A percentile compares a stretch with the other conserved stretches of the same genome.
phyloP scores from a whole-genome alignment of 441 rosid species.

The Eugenia klotzschiana region DNA sequence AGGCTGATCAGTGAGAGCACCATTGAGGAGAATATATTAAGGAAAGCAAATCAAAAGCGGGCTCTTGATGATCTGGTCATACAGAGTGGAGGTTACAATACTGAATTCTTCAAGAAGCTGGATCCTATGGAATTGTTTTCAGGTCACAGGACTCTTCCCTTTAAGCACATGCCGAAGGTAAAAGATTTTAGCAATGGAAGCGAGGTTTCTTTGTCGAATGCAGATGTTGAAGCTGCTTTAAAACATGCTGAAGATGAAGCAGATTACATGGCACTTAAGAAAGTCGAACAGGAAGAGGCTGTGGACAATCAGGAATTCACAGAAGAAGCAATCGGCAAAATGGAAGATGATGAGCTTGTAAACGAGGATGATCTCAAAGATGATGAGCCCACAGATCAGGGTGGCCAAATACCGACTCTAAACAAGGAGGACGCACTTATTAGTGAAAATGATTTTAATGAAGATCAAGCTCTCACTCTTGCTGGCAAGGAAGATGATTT shows the following conservation, averaged over 20 bases:
- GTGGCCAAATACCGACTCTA: slow-evolving; percentile 16
- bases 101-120: slow-evolving; percentile 97
- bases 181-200: slow-evolving; percentile 29
- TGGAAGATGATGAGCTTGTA: slow-evolving; percentile 82
- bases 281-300: slow-evolving; percentile 98
- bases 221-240: slow-evolving; percentile 97
- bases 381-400: slow-evolving; percentile 65
- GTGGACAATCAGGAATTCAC: slow-evolving; percentile 98
- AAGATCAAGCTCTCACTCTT: slow-evolving; percentile 45
- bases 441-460: slow-evolving; percentile 23
- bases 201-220: slow-evolving; percentile 62
- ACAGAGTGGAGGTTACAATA: slow-evolving; percentile 94
- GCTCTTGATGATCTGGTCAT: slow-evolving; percentile 96
- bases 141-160: slow-evolving; percentile 54
- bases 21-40: slow-evolving; percentile 94
- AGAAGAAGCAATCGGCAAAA: slow-evolving; percentile 79
- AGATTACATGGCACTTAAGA: slow-evolving; percentile 98
- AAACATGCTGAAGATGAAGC: slow-evolving; percentile 99
- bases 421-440: slow-evolving; percentile 28
- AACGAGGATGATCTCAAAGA: slow-evolving; percentile 75
- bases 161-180: slow-evolving; percentile 45
- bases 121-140: slow-evolving; percentile 97
- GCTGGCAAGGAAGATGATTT: slow-evolving; percentile 69
- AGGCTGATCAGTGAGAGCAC: slow-evolving; percentile 96
- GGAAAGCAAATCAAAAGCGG: slow-evolving; percentile 99